Evolutionary conservation across 139 green algal genomes (phyloP).

Genomic region (Chlorella sp.): DNA sequence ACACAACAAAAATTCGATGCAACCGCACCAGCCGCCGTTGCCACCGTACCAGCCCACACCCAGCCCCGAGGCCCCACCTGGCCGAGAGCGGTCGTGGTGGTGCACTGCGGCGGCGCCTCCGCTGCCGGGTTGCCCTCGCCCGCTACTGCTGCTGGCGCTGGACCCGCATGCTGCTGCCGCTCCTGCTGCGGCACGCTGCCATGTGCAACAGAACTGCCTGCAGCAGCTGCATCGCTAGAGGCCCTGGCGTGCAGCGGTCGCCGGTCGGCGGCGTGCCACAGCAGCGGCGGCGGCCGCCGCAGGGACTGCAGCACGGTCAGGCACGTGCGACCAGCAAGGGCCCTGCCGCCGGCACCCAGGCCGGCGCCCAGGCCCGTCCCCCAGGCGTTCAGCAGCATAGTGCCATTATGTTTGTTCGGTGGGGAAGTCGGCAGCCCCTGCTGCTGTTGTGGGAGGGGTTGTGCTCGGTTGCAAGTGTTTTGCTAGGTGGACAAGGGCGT

Average conservation of each 20-base stretch:
- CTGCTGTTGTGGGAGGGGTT: too few species aligned
- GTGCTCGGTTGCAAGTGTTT: too few species aligned
- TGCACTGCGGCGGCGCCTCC: neutral
- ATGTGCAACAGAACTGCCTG: neutral
- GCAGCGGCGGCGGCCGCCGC: neutral
- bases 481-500: too few species aligned
- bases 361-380: neutral
- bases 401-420: too few species aligned
- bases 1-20: too few species aligned
- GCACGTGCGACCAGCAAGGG: neutral
- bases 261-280: neutral
- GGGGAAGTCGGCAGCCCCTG: too few species aligned
- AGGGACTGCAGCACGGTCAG: neutral
- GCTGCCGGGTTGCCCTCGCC: neutral
- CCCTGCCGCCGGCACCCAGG: neutral
- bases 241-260: neutral
- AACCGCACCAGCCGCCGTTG: too few species aligned
- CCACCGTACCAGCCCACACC: neutral
- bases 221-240: neutral
- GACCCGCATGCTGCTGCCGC: neutral
- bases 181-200: neutral
- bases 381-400: neutral
- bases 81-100: constrained; percentile 13
- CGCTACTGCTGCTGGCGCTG: neutral
- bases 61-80: neutral